A percentile compares a stretch with the other conserved stretches of the same genome.
These are phyloP conservation scores for Neonectria coccinea DNA, from an alignment of 2,329 filamentous ascomycete species.

Conservation along the genomic window DNA sequence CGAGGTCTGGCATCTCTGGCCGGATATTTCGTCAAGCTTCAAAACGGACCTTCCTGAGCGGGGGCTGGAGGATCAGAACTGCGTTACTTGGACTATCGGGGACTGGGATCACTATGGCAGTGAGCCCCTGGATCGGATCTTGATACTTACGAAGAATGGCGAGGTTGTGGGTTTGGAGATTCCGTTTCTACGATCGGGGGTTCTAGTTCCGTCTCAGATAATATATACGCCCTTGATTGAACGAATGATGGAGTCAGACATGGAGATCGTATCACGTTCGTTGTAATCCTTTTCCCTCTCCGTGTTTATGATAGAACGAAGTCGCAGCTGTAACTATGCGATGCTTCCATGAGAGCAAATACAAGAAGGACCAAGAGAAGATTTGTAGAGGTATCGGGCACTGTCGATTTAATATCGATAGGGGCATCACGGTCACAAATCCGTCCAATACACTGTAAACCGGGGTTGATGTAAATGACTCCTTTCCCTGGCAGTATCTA, in stretches of 20 bases:
- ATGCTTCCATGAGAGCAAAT: too few species aligned
- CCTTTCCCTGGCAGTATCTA: too few species aligned
- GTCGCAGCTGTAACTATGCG: too few species aligned
- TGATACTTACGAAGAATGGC: slow-evolving; percentile 45
- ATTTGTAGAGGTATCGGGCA: too few species aligned
- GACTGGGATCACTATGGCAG: slow-evolving; percentile 53
- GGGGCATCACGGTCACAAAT: too few species aligned
- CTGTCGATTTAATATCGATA: too few species aligned
- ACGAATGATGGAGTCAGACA: background rate
- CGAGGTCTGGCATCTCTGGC: slow-evolving; percentile 48
- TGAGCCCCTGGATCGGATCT: slow-evolving; percentile 48
- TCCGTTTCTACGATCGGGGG: slow-evolving; percentile 48
- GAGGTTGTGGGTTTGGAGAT: slow-evolving; percentile 49
- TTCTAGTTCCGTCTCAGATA: slow-evolving; percentile 31
- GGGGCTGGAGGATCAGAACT: slow-evolving; percentile 40
- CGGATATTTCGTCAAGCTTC: slow-evolving; percentile 26
- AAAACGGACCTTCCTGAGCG: slow-evolving; percentile 47
- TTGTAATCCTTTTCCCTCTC: too few species aligned
- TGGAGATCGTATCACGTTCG: too few species aligned
- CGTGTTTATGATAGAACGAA: too few species aligned
- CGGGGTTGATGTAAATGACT: too few species aligned
- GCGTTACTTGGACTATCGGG: slow-evolving; percentile 48
- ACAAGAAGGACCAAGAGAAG: too few species aligned
- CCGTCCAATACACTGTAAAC: too few species aligned
- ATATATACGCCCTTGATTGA: background rate